Base-by-base conservation (phyloP, 1,284 basidiomycete genomes). In the Amylostereum areolatum region DNA sequence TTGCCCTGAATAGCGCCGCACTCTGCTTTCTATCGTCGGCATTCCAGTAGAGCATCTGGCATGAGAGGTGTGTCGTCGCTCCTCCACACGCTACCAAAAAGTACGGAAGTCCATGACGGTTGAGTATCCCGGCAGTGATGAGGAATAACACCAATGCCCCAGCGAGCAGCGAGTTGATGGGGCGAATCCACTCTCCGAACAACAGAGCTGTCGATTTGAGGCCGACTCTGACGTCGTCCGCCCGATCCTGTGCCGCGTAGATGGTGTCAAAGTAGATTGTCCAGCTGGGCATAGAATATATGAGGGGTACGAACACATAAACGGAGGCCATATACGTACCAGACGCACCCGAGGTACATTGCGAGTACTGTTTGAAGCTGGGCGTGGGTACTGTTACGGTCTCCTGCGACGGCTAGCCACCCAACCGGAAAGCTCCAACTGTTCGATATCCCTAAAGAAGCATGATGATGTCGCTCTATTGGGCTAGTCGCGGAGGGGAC, bases 181-280 rank as follows among this genome's bases (percentile, higher is more conserved):
- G 63, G 25, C 63, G 62, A 2, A 70, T 67, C 7, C 60, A 49
- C 6, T 62, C 53, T 2, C 66, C 62, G 51, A 78, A 73, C 24
- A 77, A 59, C 32, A 75, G 56, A 0, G 73, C 73, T 4, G 72
- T 75, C 10, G 71, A 74, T 54, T 72, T 72, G 52, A 78, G 69
- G 25, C 73, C 73, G 1, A 68, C 68, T 39, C 65, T 58, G 25
- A 69, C 57, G 53, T 78, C 74, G 55, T 76, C 74, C 5, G 55
- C 58, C 55, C 70, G 71, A 54, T 78, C 66, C 55, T 73, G 73
- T 52, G 72, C 70, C 5, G 71, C 74, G 55, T 77, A 77, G 48
- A 76, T 73, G 8, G 73, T 76, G 55, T 77, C 74, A 54, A 71
- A 72, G 12, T 67, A 62, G 47, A 73, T 58, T 9, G 12, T 71